Conservation (phyloP, 2,329 filamentous ascomycete species). For the Chrysoporthe cubensis region DNA sequence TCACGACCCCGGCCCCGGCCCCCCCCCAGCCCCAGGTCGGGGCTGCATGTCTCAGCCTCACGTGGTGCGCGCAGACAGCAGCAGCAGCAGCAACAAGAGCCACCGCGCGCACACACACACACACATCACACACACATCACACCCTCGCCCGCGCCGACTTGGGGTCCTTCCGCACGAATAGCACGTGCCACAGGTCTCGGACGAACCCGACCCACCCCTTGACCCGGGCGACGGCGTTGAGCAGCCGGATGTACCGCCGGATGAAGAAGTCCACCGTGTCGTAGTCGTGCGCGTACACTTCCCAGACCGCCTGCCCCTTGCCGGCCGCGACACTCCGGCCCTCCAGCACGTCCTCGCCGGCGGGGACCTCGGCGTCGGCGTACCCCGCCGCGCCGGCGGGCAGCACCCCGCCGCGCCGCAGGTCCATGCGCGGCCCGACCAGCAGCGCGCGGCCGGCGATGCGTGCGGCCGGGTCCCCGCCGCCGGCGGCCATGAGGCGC, state of each 20-base stretch:
- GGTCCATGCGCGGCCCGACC: slow-evolving; percentile 57
- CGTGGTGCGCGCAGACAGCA: background rate
- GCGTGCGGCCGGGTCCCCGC: slow-evolving; percentile 11
- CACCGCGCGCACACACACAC: no score
- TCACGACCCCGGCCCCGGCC: background rate
- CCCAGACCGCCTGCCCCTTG: slow-evolving; percentile 57
- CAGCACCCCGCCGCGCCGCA: slow-evolving; percentile 40
- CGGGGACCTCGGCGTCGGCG: slow-evolving; percentile 39
- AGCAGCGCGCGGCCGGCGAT: slow-evolving; percentile 62
- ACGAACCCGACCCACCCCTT: slow-evolving; percentile 59
- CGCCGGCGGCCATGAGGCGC: slow-evolving; percentile 56
- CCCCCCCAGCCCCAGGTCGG: no score
- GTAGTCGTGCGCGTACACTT: slow-evolving; percentile 64
- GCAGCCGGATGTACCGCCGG: slow-evolving; percentile 53
- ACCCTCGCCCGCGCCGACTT: background rate
- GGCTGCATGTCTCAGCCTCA: slow-evolving; percentile 5
- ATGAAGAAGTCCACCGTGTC: slow-evolving; percentile 60
- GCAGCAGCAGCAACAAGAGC: background rate
- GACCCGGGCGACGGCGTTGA: slow-evolving; percentile 54
- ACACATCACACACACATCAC: background rate
- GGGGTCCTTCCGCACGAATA: slow-evolving; percentile 11
- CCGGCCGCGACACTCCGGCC: slow-evolving; percentile 31
- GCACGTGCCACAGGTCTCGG: slow-evolving; percentile 38
- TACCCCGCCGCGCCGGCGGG: slow-evolving; percentile 52
- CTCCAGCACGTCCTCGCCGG: slow-evolving; percentile 20